Conservation (phyloP, 345 rosid species). For the rapeseed (Brassica napus) region Da-Ae NC_063452.1:60563501-60564000, state of each 20-base stretch:
- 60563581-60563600: background rate
- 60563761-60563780: no score
- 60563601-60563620: background rate
- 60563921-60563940: background rate
- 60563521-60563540: background rate
- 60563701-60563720: background rate
- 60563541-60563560: background rate
- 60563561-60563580: background rate
- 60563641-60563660: background rate
- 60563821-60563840: background rate
- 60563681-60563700: background rate
- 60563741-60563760: background rate
- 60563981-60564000: background rate
- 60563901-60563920: background rate
- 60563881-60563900: background rate
- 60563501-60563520: background rate
- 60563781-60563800: no score
- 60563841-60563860: background rate
- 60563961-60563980: background rate
- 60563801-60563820: background rate
- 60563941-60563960: background rate
- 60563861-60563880: background rate
- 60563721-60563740: background rate
- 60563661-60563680: background rate
- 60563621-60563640: background rate